phyloP scores from a whole-genome alignment of 2,329 filamentous ascomycete species.

The Fusarium marasasianum region DNA sequence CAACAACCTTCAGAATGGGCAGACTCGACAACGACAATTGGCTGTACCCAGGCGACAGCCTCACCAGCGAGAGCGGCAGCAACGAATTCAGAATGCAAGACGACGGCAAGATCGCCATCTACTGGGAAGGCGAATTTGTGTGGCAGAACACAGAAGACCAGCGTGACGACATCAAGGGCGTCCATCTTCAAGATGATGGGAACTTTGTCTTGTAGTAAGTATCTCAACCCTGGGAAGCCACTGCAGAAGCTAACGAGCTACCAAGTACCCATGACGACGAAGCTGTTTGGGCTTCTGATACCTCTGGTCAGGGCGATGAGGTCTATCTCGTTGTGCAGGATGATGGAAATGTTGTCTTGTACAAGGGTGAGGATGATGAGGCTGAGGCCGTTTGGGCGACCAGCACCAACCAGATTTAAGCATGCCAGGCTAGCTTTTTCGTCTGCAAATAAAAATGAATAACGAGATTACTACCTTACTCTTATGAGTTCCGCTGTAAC shows the following conservation, averaged over 20 bases:
- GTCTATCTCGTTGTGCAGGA: slow-evolving; percentile 45
- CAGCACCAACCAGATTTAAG: slow-evolving; percentile 27
- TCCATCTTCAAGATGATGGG: slow-evolving; percentile 45
- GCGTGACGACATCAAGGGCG: slow-evolving; percentile 42
- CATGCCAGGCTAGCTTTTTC: accelerated
- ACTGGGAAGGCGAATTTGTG: slow-evolving; percentile 43
- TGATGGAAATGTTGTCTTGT: slow-evolving; percentile 47
- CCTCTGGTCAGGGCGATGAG: slow-evolving; percentile 21
- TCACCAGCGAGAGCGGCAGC: slow-evolving; percentile 44
- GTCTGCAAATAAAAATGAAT: accelerated
- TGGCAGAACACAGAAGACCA: slow-evolving; percentile 45
- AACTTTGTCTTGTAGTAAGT: slow-evolving; percentile 48
- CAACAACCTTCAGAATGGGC: neutral
- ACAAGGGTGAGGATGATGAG: slow-evolving; percentile 40
- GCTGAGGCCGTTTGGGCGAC: slow-evolving; percentile 43
- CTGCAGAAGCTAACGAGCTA: neutral
- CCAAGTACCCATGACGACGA: slow-evolving; percentile 28
- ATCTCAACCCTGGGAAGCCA: accelerated
- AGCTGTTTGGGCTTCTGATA: slow-evolving; percentile 44
- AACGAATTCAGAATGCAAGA: slow-evolving; percentile 46
- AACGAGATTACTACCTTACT: accelerated
- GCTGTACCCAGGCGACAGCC: slow-evolving; percentile 43
- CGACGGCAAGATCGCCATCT: slow-evolving; percentile 46
- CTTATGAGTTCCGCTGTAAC: accelerated
- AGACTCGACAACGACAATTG: slow-evolving; percentile 46